Evolutionary conservation across 83 land plant species (phyloP), one percentile per base, ranked within the genome.

Genomic region (Isoetes engelmannii): DNA sequence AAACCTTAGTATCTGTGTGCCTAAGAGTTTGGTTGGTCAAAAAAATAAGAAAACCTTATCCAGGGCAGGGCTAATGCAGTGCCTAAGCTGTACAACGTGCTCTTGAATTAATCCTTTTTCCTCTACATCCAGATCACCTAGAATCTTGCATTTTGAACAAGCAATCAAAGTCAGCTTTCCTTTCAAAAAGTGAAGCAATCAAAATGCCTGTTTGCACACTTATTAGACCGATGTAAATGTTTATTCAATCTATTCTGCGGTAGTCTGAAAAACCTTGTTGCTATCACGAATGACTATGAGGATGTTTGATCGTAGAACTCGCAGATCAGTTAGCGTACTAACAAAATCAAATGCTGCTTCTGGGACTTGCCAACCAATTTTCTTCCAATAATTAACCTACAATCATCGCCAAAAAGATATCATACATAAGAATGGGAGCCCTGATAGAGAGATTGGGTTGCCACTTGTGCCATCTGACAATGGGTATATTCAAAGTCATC

Each of bases 311-410:
- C 67, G 69, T n/a, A 76, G n/a, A 55, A 54, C 8, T 48, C 69
- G 51, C 54, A 63, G 65, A 54, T 76, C 79, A 62, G 63, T 46
- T 4, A 65, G 47, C 10, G 45, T 48, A 45, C 65, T 53, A 18
- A 71, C 13, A 48, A 76, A 73, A 37, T 51, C 58, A 5, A 18
- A 5, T 51, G 75, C 79, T 10, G 56, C 20, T 47, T 53, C 47
- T 45, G 79, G 79, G 44, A 76, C 65, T 9, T 76, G 57, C 69
- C 67, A 76, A 45, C 69, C 69, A 5, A 76, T 54, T 13, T 47
- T 5, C 20, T 19, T 71, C 79, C 79, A 76, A 48, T 76, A 76
- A 4, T 74, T 74, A 51, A 65, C 75, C 79, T 76, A 45, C 8
- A 51, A 15, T 28, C 37, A 28, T 28, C 37, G 37, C 37, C 37